Evolutionary conservation across 2,329 filamentous ascomycete species (phyloP), one percentile per base, ranked within the genome.

Genomic region (Amauroascus niger): DNA sequence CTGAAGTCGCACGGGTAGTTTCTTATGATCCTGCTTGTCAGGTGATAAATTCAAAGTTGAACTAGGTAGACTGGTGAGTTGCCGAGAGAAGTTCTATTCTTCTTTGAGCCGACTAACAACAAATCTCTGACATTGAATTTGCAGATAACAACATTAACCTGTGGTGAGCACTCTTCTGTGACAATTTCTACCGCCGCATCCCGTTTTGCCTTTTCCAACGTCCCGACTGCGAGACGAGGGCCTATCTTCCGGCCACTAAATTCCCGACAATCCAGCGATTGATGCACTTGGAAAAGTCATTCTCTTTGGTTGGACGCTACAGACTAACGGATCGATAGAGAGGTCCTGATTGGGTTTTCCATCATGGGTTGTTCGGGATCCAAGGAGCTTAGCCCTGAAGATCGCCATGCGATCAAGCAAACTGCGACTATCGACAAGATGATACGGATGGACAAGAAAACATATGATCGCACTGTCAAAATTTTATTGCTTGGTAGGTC

Each of bases 401-500:
- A 74, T 51, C 73, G 68, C 62, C 68, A 73, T 22, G 71, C 71
- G 14, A 40, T 64, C 18, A 68, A 69, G 56, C 67, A 67, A 28
- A 76, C 71, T 66, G 69, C 70, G 62, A 88, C 93, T 69, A 89
- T 98, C 62, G 93, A 98, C 67, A 87, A 86, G 72, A 75, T 81
- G 64, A 81, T 98, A 63, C 85, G 87, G 58, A 80, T 83, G 63
- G 93, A 97, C 74, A 88, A 91, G 75, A 95, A 93, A 79, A 79
- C 79, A 61, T 78, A 93, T 77, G 76, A 85, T 54, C 86, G 85
- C 66, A 90, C 95, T 67, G 88, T 97, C 65, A 98, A 97, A 78
- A 83, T 98, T 59, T 75, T 98, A 62, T 77, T 98, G 61, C 79
- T 98, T 59, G 91, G 91, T 96, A 79, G 60, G 81, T 71, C 22